Evolutionary conservation across 1,284 basidiomycete genomes (phyloP), one percentile per base, ranked within the genome.

Genomic region (Kwoniella shivajii): DNA sequence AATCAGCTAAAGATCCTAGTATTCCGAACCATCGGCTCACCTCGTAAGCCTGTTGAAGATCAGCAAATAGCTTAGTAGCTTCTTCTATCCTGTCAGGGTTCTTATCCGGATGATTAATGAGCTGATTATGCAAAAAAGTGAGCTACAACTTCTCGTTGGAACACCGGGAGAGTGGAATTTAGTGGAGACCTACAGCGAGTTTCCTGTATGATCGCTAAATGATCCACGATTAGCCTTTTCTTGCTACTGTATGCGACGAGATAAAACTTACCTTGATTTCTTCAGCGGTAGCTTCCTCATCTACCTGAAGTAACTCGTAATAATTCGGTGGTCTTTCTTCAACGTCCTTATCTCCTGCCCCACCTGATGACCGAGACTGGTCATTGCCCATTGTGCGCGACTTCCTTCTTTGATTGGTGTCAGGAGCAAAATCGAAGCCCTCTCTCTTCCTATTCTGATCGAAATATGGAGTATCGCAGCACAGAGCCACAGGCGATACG

Each of bases 21-120:
- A n/a, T n/a, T n/a, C n/a, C 11, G 13, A 4, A 20, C 13, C 43
- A 22, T 26, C 14, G 14, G 47, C 72, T 48, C 57, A 88, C 93
- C 83, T 98, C 95, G 72, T 97, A 98, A 0, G 95, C 95, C 67
- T 94, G 90, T 69, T 97, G 94, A 14, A 99, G 79, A 43, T 85
- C 81, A 11, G 92, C 88, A 75, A 99, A 99, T 22, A 88, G 84
- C 67, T 88, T 83, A 0, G 93, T 98, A 0, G 96, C 88, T 41
- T 85, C 89, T 65, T 96, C 91, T 4, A 89, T 77, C 68, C 93
- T 84, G 56, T 86, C 82, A 29, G 85, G 83, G 68, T 94, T 94
- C 77, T 93, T 94, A 76, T 94, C 92, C 1, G 91, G 90, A 74
- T 94, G 91, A 74, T 94, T 89, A 16, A 89, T 79, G 16, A 94